phyloP scores from a whole-genome alignment of 2,329 filamentous ascomycete species.

The Exophiala alcalophila region DNA sequence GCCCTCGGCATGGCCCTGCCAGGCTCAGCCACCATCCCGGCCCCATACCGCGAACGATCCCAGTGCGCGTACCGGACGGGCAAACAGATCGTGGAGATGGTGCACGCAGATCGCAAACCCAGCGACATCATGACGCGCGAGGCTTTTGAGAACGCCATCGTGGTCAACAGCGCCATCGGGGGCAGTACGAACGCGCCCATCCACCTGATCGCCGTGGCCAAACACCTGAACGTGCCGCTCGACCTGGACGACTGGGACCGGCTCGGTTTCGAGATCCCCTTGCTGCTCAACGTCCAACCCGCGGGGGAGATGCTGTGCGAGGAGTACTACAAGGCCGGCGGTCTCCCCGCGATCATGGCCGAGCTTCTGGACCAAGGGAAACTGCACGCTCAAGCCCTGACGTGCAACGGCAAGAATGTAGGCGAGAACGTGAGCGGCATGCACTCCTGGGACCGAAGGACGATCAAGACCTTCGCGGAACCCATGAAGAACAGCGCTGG shows the following conservation, averaged over 20 bases:
- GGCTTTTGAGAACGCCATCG: slow-evolving; percentile 57
- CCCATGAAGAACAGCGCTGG: slow-evolving; percentile 52
- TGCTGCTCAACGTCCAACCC: slow-evolving; percentile 56
- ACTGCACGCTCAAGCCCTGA: slow-evolving; percentile 44
- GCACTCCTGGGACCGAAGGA: slow-evolving; percentile 50
- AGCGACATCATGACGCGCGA: slow-evolving; percentile 55
- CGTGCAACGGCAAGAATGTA: slow-evolving; percentile 49
- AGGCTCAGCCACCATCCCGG: slow-evolving; percentile 52
- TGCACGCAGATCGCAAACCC: slow-evolving; percentile 48
- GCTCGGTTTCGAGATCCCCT: slow-evolving; percentile 50
- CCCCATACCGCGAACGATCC: slow-evolving; percentile 48
- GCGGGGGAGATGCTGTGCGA: slow-evolving; percentile 54
- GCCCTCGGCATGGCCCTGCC: slow-evolving; percentile 54
- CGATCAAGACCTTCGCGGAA: slow-evolving; percentile 46
- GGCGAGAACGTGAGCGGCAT: slow-evolving; percentile 45
- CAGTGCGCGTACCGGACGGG: slow-evolving; percentile 52
- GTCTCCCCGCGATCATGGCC: slow-evolving; percentile 53
- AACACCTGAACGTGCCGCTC: slow-evolving; percentile 52
- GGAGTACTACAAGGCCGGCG: slow-evolving; percentile 55
- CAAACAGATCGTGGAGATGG: slow-evolving; percentile 51
- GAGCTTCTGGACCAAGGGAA: slow-evolving; percentile 51
- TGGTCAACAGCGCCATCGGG: slow-evolving; percentile 54
- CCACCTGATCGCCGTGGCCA: slow-evolving; percentile 55
- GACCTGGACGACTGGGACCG: slow-evolving; percentile 55
- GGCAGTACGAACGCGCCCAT: slow-evolving; percentile 58